phyloP scores from a whole-genome alignment of 495 filamentous ascomycete genomes.

The Monascus purpureus region DNA sequence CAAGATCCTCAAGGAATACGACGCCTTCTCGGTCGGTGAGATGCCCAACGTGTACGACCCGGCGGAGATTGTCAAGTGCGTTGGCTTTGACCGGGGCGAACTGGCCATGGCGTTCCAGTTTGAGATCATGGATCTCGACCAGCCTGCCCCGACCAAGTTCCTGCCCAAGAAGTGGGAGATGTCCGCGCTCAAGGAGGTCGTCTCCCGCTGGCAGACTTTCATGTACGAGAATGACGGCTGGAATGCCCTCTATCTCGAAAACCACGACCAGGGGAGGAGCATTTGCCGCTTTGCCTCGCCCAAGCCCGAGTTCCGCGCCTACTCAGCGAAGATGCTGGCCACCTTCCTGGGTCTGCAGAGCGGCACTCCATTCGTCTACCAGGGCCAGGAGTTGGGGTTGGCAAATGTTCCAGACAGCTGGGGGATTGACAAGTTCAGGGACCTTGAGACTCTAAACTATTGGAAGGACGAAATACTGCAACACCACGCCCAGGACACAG shows the following conservation, averaged over 20 bases:
- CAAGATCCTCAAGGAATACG: conserved; percentile 42
- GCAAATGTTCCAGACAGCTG: conserved; percentile 39
- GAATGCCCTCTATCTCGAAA: conserved; percentile 50
- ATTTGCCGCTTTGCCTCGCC: conserved; percentile 38
- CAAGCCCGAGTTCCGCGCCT: conserved; percentile 19
- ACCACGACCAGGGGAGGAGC: conserved; percentile 45
- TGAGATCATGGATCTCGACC: conserved; percentile 20
- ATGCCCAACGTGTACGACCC: conserved; percentile 38
- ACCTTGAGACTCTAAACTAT: conserved; percentile 45
- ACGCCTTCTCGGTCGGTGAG: conserved; percentile 51
- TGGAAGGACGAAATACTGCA: conserved; percentile 20
- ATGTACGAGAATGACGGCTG: conserved; percentile 31
- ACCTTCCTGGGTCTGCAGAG: conserved; percentile 36
- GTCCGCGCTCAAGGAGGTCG: conserved; percentile 27
- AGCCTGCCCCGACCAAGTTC: conserved; percentile 5
- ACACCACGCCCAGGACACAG: conserved; percentile 2
- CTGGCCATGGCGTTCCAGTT: conserved; percentile 56
- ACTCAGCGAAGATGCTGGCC: conserved; percentile 42
- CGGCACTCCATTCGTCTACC: conserved; percentile 52
- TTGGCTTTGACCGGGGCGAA: conserved; percentile 34
- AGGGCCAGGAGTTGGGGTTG: conserved; percentile 59
- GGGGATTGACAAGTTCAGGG: conserved; percentile 44
- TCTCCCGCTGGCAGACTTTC: conserved; percentile 41
- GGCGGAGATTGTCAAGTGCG: conserved; percentile 35
- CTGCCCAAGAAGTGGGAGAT: conserved; percentile 24